Conservation (phyloP, 192 early-diverging fungal species). For the Backusella sp. region DNA sequence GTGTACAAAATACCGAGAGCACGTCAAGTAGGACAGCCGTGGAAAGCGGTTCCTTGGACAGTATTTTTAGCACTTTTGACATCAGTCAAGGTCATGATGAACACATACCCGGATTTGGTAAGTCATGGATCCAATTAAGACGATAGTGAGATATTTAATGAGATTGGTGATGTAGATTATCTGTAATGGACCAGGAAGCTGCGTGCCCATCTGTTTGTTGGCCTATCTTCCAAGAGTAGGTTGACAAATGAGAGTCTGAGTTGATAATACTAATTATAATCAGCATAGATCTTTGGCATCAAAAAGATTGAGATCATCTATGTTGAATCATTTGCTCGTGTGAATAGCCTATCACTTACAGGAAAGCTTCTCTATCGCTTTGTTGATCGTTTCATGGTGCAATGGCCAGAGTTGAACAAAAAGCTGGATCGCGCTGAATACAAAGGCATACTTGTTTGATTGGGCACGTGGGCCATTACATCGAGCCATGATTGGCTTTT, state of each 20-base stretch:
- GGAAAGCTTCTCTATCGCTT: conserved; percentile 80
- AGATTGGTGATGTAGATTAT: conserved; percentile 48
- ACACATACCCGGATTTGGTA: conserved; percentile 58
- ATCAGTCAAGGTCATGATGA: conserved; percentile 39
- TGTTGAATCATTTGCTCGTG: conserved; percentile 93
- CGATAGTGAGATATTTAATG: not conserved
- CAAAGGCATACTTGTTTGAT: conserved; percentile 63
- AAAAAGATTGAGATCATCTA: conserved; percentile 67
- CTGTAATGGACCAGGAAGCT: conserved; percentile 91
- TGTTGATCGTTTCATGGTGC: conserved; percentile 86
- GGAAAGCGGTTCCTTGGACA: conserved; percentile 51
- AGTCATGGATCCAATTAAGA: conserved; percentile 4
- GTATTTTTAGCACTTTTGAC: conserved; percentile 46
- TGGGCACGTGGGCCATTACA: not conserved
- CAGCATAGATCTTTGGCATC: conserved; percentile 46
- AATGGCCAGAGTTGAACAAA: conserved; percentile 70
- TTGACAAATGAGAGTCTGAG: not conserved
- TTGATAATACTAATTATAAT: not conserved
- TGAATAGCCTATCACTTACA: conserved; percentile 79
- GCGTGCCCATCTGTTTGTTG: conserved; percentile 66
- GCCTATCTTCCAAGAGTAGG: conserved; percentile 62
- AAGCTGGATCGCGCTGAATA: conserved; percentile 62
- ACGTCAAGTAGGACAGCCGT: conserved; percentile 73
- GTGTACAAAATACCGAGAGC: conserved; percentile 63
- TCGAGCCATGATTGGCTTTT: not conserved